Evolutionary conservation across 305 asterid genomes (phyloP).

Genomic region (Euphrasia arctica): DNA sequence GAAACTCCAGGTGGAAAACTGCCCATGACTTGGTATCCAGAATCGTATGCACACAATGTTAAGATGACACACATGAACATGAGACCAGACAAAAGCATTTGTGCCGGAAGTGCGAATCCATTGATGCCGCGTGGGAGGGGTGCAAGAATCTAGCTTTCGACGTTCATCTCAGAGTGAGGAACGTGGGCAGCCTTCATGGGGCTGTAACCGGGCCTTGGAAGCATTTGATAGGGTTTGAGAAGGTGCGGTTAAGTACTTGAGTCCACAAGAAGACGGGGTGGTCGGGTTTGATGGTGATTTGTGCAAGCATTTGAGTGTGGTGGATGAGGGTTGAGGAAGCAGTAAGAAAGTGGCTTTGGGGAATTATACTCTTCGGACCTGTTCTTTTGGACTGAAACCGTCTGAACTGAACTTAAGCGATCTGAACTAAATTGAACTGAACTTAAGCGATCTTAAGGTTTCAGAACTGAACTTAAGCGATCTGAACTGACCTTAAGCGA

Average conservation of each 20-base stretch:
- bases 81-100: no score
- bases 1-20: conserved; percentile 56
- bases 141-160: conserved; percentile 33
- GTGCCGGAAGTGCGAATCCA: conserved; percentile 29
- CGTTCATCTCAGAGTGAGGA: conserved; percentile 35
- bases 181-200: conserved; percentile 36
- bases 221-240: conserved; percentile 36
- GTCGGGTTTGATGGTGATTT: conserved; percentile 38
- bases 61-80: conserved; percentile 17
- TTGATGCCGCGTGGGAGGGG: conserved; percentile 25
- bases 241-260: conserved; percentile 32
- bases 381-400: no score
- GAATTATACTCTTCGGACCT: conserved; percentile 40
- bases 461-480: no score
- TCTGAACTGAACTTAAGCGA: no score
- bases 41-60: conserved; percentile 43
- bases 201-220: conserved; percentile 43
- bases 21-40: conserved; percentile 87
- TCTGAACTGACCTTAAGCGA: no score
- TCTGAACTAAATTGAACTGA: no score
- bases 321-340: conserved; percentile 42
- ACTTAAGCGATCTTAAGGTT: no score
- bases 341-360: conserved; percentile 41
- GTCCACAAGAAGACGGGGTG: conserved; percentile 29
- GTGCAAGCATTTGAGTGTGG: conserved; percentile 46